A percentile compares a stretch with the other conserved stretches of the same genome.
These are phyloP conservation scores for Ocimum tenuiflorum DNA, from an alignment of 257 asterid species.

Conservation along the genomic window DNA sequence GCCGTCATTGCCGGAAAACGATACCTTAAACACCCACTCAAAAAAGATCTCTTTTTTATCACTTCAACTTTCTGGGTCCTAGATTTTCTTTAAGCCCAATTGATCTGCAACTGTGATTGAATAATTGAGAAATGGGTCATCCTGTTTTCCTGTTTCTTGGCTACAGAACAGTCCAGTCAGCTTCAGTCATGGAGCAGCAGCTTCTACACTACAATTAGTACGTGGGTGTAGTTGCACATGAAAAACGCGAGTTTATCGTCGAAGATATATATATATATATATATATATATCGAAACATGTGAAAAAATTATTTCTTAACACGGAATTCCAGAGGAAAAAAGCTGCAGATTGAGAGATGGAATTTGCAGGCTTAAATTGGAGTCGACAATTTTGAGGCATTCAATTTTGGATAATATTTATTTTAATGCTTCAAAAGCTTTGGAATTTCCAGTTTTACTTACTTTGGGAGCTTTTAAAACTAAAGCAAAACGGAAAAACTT, in stretches of 20 bases:
- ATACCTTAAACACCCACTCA: constrained; percentile 9
- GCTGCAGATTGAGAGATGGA: constrained; percentile 20
- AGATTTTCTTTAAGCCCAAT: constrained; percentile 10
- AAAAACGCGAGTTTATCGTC: constrained; percentile 55
- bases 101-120: constrained; percentile 15
- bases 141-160: constrained; percentile 18
- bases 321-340: constrained; percentile 29
- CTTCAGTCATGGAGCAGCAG: constrained; percentile 14
- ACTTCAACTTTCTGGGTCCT: constrained; percentile 6
- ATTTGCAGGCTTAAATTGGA: constrained; percentile 10
- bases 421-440: neutral
- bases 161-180: constrained; percentile 7
- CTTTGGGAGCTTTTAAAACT: no score
- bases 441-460: neutral
- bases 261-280: constrained; percentile 17
- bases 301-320: constrained; percentile 27
- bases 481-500: no score
- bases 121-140: constrained; percentile 23
- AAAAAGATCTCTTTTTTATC: constrained; percentile 9
- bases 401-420: neutral
- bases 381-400: neutral
- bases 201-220: constrained; percentile 14
- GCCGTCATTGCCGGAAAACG: constrained; percentile 56
- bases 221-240: constrained; percentile 34
- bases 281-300: no score